phyloP scores from a whole-genome alignment of 352 stramenopile species.

The Globisporangium lucens region DNA sequence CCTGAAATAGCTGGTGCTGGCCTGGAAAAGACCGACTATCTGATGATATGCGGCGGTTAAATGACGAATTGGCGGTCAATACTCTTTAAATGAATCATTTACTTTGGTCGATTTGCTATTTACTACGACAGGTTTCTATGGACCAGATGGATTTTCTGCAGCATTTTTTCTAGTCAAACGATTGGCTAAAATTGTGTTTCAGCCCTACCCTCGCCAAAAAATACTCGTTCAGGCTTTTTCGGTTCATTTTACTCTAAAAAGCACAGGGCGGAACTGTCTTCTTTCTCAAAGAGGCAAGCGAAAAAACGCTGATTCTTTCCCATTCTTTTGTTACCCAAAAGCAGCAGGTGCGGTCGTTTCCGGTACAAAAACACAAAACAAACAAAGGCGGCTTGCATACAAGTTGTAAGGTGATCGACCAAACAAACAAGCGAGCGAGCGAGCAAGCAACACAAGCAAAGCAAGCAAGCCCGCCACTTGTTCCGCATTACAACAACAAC shows the following conservation, averaged over 20 bases:
- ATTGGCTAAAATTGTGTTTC: neutral
- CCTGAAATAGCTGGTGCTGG: too few species aligned
- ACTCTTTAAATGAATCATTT: neutral
- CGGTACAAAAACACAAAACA: conserved; percentile 2
- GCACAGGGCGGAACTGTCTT: conserved; percentile 11
- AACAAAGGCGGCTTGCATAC: neutral
- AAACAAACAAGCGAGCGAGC: neutral
- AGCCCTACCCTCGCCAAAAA: neutral
- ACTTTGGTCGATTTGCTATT: neutral
- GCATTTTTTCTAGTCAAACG: neutral
- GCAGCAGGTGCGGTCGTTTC: neutral
- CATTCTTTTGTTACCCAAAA: neutral
- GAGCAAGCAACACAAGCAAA: neutral
- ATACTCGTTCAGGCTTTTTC: neutral
- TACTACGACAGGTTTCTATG: neutral
- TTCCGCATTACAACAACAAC: neutral
- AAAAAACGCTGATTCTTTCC: conserved; percentile 2
- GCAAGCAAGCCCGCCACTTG: neutral
- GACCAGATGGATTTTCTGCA: neutral
- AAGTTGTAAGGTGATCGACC: neutral
- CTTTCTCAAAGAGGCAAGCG: neutral
- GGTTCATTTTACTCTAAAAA: neutral
- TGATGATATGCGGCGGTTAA: too few species aligned
- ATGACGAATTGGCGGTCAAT: neutral
- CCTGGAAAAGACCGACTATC: too few species aligned